phyloP scores from a whole-genome alignment of 495 filamentous ascomycete species.

The Corynascus novoguineensis region DNA sequence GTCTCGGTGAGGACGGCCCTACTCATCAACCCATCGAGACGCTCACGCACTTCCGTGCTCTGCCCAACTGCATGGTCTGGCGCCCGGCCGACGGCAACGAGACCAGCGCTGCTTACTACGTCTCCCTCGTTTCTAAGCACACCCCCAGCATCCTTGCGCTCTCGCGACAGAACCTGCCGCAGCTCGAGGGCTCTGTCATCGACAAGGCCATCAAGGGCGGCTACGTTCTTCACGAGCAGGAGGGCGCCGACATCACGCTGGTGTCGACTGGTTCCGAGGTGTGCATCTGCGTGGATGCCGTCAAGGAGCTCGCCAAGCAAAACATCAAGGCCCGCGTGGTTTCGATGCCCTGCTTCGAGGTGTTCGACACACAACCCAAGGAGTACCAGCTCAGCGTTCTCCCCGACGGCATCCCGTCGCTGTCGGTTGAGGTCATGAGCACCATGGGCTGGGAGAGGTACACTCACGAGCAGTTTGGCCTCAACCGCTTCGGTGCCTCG shows the following conservation, averaged over 20 bases:
- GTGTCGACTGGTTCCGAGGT: slow-evolving; percentile 97
- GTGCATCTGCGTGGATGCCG: slow-evolving; percentile 85
- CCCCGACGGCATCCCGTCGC: slow-evolving; percentile 86
- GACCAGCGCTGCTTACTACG: slow-evolving; percentile 95
- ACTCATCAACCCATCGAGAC: slow-evolving; percentile 99
- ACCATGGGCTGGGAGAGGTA: slow-evolving; percentile 97
- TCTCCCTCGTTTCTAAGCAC: slow-evolving; percentile 82
- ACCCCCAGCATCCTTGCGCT: slow-evolving; percentile 91
- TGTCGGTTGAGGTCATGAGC: slow-evolving; percentile 91
- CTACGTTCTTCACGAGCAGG: slow-evolving; percentile 79
- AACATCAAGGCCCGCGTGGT: slow-evolving; percentile 85
- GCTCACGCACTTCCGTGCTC: slow-evolving; percentile 97
- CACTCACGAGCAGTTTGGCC: slow-evolving; percentile 96
- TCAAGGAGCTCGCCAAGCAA: slow-evolving; percentile 83
- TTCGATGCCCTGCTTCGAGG: slow-evolving; percentile 94
- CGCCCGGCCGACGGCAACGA: slow-evolving; percentile 98
- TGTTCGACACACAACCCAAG: slow-evolving; percentile 92
- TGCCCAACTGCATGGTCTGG: slow-evolving; percentile 99
- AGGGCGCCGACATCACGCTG: slow-evolving; percentile 81
- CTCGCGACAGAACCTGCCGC: slow-evolving; percentile 96
- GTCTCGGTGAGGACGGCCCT: slow-evolving; percentile 96
- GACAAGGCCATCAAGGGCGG: slow-evolving; percentile 87
- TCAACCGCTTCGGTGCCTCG: slow-evolving; percentile 96
- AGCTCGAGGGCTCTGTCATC: slow-evolving; percentile 88
- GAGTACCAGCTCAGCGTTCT: slow-evolving; percentile 87